These are phyloP conservation scores for Antarctomyces pellizariae DNA, from an alignment of 495 filamentous ascomycete species.

Conservation along the genomic window DNA sequence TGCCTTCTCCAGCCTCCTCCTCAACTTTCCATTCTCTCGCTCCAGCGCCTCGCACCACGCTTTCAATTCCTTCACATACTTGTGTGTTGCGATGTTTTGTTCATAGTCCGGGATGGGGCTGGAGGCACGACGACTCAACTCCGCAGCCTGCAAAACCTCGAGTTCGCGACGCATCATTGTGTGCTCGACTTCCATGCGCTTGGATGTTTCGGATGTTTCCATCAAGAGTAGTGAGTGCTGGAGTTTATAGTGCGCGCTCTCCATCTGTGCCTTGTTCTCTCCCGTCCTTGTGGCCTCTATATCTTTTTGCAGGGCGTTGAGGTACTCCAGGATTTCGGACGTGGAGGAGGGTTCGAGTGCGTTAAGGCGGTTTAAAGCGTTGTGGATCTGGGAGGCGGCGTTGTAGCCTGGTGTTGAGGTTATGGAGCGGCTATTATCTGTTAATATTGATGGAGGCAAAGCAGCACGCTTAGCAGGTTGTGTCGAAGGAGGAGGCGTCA, in stretches of 20 bases:
- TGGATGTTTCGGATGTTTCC: slow-evolving; percentile 64
- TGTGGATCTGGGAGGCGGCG: too few species aligned
- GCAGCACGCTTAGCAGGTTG: slow-evolving; percentile 21
- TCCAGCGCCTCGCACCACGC: slow-evolving; percentile 31
- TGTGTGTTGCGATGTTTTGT: slow-evolving; percentile 19
- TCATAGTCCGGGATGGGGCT: slow-evolving; percentile 16
- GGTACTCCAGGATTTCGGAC: too few species aligned
- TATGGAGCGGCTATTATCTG: too few species aligned
- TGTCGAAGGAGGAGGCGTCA: slow-evolving; percentile 58
- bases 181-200: slow-evolving; percentile 78
- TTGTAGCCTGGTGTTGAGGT: too few species aligned
- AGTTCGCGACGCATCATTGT: slow-evolving; percentile 82
- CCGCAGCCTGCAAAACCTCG: slow-evolving; percentile 50
- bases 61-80: slow-evolving; percentile 23
- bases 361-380: too few species aligned
- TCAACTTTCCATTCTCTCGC: slow-evolving; percentile 36
- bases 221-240: slow-evolving; percentile 75
- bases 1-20: slow-evolving; percentile 41
- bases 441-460: too few species aligned
- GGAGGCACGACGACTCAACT: slow-evolving; percentile 25
- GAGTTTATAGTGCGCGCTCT: slow-evolving; percentile 74
- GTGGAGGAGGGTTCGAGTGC: too few species aligned
- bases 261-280: slow-evolving; percentile 53
- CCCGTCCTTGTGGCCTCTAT: slow-evolving; percentile 2
- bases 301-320: slow-evolving; percentile 1